Percentiles rank a stretch among this genome's conserved stretches.
These are phyloP conservation scores for Hortaea werneckii DNA, from an alignment of 2,329 filamentous ascomycete genomes.

Conservation along the genomic window DNA sequence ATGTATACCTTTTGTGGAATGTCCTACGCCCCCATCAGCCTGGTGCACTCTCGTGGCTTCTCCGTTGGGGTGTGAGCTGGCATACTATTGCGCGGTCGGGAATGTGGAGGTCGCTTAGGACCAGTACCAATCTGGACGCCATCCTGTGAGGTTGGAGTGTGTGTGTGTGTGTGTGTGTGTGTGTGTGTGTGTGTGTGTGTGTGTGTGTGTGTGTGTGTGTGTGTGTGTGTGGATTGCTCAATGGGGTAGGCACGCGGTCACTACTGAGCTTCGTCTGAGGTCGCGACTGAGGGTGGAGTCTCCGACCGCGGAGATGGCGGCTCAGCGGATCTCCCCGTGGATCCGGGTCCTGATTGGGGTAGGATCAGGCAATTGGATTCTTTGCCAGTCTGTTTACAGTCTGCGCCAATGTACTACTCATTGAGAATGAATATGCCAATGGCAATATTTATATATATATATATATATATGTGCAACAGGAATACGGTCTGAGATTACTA, in stretches of 20 bases:
- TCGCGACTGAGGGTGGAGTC: background rate
- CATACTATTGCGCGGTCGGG: constrained; percentile 73
- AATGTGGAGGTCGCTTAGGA: constrained; percentile 89
- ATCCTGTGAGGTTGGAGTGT: constrained; percentile 32
- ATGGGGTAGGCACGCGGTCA: background rate
- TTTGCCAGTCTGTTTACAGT: too few relatives aligned
- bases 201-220: too few relatives aligned
- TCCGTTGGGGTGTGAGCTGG: constrained; percentile 9
- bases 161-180: too few relatives aligned
- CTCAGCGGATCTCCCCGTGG: background rate
- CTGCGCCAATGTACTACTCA: too few relatives aligned
- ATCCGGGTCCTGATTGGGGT: too few relatives aligned
- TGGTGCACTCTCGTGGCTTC: constrained; percentile 6
- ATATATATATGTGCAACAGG: too few relatives aligned
- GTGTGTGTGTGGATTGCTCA: background rate
- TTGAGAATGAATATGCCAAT: too few relatives aligned
- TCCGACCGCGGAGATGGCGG: background rate
- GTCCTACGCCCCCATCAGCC: constrained; percentile 40
- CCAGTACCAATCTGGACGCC: constrained; percentile 82
- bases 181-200: too few relatives aligned
- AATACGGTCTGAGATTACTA: too few relatives aligned
- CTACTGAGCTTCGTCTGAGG: background rate
- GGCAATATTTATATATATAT: too few relatives aligned
- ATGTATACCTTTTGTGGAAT: constrained; percentile 71
- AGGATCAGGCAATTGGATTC: too few relatives aligned